Evolutionary conservation across 1,284 basidiomycete species (phyloP), one percentile per base, ranked within the genome.

Genomic region (Ceratobasidium sp.): DNA sequence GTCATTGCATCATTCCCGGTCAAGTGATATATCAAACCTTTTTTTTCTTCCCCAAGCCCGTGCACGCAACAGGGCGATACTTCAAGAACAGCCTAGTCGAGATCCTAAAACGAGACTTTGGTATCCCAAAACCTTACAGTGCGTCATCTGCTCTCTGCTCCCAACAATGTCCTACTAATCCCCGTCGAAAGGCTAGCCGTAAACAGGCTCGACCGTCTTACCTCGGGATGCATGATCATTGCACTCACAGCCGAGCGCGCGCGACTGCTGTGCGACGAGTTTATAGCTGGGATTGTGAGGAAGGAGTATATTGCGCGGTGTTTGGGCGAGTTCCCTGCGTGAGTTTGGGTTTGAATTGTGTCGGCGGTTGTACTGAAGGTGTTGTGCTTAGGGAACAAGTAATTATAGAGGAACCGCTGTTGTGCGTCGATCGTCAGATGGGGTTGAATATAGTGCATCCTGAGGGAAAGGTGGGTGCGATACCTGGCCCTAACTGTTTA

Each of bases 201-300:
- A 49, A 99, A 99, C 81, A 88, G 98, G 62, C 85, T 99, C 59
- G 98, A 99, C 83, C 87, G 98, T 64, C 85, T 99, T 22, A 99
- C 98, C 0, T 97, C 95, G 0, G 98, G 98, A 4, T 86, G 98
- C 73, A 97, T 99, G 96, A 94, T 99, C 77, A 86, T 98, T 71
- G 94, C 95, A 0, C 85, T 96, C 14, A 91, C 90, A 14, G 84
- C 90, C 14, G 56, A 68, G 29, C 46, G 75, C 16, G 75, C 75
- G 19, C 46, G 66, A 43, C 53, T 65, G 24, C 84, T 99, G 27
- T 91, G 94, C 0, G 85, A 87, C 14, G 94, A 97, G 82, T 98
- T 99, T 80, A 85, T 88, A 76, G 87, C 88, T 6, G 93, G 94
- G 0, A 88, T 87, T 19, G 90, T 98, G 58, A 87, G 88, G 77